phyloP scores from a whole-genome alignment of 768 basidiomycete genomes.

The Neoboletus magnificus region DNA sequence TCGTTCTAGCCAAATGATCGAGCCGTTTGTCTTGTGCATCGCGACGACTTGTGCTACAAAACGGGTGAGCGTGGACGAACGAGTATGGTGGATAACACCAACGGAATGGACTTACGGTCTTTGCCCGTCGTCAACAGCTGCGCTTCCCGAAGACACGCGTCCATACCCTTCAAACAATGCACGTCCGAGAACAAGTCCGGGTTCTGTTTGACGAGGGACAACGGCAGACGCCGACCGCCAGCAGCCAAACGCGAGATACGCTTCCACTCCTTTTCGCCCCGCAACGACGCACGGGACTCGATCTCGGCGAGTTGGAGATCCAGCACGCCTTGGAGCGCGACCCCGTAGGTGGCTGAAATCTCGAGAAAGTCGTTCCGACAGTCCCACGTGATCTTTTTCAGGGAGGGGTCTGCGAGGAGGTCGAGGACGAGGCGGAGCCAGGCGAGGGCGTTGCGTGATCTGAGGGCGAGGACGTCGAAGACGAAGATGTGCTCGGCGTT shows the following conservation, averaged over 20 bases:
- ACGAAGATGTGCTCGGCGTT: slow-evolving; percentile 33
- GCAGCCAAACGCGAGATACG: slow-evolving; percentile 27
- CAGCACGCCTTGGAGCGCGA: slow-evolving; percentile 32
- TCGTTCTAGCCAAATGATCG: slow-evolving; percentile 33
- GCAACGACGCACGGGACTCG: slow-evolving; percentile 22
- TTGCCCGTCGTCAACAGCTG: slow-evolving; percentile 27
- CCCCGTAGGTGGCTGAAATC: slow-evolving; percentile 27
- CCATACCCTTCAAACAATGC: slow-evolving; percentile 36
- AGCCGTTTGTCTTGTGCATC: slow-evolving; percentile 34
- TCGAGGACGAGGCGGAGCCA: slow-evolving; percentile 25
- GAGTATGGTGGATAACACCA: background rate
- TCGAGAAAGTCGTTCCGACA: slow-evolving; percentile 41
- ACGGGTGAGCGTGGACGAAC: background rate
- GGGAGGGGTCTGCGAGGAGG: slow-evolving; percentile 27
- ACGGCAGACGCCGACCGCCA: slow-evolving; percentile 23
- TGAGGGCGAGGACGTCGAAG: slow-evolving; percentile 36
- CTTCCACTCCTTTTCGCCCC: slow-evolving; percentile 26
- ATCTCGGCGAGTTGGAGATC: slow-evolving; percentile 44
- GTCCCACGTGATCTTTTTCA: slow-evolving; percentile 43
- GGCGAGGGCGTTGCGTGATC: slow-evolving; percentile 7
- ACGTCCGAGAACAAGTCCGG: slow-evolving; percentile 28
- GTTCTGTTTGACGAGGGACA: slow-evolving; percentile 23
- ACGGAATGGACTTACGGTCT: slow-evolving; percentile 28
- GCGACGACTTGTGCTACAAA: slow-evolving; percentile 33
- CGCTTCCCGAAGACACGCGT: slow-evolving; percentile 30